These are phyloP conservation scores for Chytriomyces hyalinus DNA, from an alignment of 192 early-diverging fungal species.

Conservation along the genomic window DNA sequence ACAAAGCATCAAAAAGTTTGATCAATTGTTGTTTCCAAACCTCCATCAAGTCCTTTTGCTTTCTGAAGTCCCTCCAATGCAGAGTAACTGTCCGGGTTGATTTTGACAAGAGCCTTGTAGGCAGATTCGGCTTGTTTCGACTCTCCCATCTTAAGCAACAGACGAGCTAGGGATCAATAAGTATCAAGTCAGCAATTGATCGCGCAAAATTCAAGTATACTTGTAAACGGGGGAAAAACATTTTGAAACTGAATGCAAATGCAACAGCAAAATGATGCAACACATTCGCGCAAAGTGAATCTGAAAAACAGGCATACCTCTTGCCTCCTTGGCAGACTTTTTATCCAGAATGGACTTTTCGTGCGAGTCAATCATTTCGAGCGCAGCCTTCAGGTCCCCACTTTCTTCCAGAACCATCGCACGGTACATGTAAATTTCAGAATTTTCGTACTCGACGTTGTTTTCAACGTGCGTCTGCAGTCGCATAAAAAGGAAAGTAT, in stretches of 20 bases:
- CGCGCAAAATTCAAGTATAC: neutral
- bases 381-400: slow-evolving; percentile 75
- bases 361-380: slow-evolving; percentile 79
- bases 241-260: neutral
- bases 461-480: slow-evolving; percentile 25
- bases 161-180: slow-evolving; percentile 60
- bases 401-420: slow-evolving; percentile 83
- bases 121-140: slow-evolving; percentile 73
- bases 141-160: slow-evolving; percentile 69
- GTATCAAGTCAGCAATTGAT: neutral
- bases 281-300: neutral
- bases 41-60: slow-evolving; percentile 59
- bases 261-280: neutral
- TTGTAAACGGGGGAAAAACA: neutral
- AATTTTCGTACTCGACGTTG: slow-evolving; percentile 67
- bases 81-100: slow-evolving; percentile 79
- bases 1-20: neutral
- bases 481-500: neutral
- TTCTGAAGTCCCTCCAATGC: slow-evolving; percentile 74
- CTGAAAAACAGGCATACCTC: slow-evolving; percentile 40
- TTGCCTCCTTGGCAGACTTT: slow-evolving; percentile 70
- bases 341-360: slow-evolving; percentile 76
- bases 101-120: slow-evolving; percentile 75
- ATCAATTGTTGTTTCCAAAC: slow-evolving; percentile 1
- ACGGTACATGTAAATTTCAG: slow-evolving; percentile 87